Base-by-base conservation (phyloP, 2,329 filamentous ascomycete species). In the Parastagonospora nodorum region DNA sequence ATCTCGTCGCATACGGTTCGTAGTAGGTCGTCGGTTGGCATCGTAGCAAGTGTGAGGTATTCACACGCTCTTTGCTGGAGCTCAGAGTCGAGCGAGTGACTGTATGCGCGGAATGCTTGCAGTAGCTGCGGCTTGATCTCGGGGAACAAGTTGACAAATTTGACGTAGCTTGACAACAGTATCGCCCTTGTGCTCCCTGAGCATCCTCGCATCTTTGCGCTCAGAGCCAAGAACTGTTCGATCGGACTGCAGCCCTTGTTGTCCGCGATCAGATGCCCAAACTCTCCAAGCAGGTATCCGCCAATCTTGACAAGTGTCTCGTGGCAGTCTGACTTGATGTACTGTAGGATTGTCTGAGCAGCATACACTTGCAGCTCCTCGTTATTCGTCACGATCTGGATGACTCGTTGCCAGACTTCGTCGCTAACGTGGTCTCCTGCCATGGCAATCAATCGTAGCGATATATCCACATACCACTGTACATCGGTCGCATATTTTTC, bases 401-500 rank as follows among this genome's bases (percentile, higher is more conserved):
- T 97, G 48, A 99, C 93, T 64, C 94, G 87, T 73, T 99, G 94
- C 94, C 94, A 99, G 14, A 99, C 94, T 76, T 99, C 94, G 58
- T 99, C 95, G 74, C 93, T 97, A 62, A 99, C 93, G 73, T 99
- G 94, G 68, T 99, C 94, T 61, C 94, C 94, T 2, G 95, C 94
- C 85, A 97, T 92, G 51, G 93, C 92, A 51, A 99, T 92, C 45
- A 99, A 83, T 48, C 93, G 87, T 60, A 99, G 81, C 9, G 94
- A 96, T 62, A 97, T 97, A 71, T 99, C 93, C 56, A 99, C 95
- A 74, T 99, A 99, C 94, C 94, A 99, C 77, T 97, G 93, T 15
- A 96, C 90, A 68, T 99, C 94, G 0, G 92, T 97, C 19, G 94
- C 94, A 72, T 99, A 99, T 72, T 97, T 97, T 73, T 99, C 94